phyloP scores from a whole-genome alignment of 495 filamentous ascomycete genomes.

The Neurospora intermedia region DNA sequence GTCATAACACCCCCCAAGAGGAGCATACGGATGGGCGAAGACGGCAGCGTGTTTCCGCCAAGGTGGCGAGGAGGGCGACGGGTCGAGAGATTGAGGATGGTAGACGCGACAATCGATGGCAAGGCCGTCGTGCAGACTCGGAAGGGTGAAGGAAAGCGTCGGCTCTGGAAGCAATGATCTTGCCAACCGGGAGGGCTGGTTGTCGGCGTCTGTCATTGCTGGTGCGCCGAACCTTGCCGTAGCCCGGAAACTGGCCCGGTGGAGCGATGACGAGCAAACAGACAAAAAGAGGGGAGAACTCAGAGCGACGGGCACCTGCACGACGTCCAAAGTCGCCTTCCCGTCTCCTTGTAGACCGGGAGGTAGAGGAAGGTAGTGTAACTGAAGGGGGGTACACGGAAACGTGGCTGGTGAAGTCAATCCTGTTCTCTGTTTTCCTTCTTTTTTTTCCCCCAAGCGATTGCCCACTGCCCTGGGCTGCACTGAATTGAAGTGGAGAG shows the following conservation, averaged over 20 bases:
- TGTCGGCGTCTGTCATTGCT: constrained; percentile 3
- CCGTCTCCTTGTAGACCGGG: too few species aligned
- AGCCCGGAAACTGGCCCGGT: neutral
- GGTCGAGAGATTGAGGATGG: constrained; percentile 42
- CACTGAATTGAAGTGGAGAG: neutral
- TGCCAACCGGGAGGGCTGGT: neutral
- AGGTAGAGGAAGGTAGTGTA: too few species aligned
- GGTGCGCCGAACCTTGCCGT: neutral
- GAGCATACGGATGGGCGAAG: constrained; percentile 84
- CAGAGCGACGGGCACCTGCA: neutral
- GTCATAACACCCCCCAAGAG: constrained; percentile 76
- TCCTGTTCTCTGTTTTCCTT: too few species aligned
- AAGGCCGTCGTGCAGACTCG: constrained; percentile 69
- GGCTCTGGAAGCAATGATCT: constrained; percentile 38
- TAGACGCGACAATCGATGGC: constrained; percentile 73
- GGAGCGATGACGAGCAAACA: neutral
- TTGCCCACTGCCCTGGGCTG: neutral
- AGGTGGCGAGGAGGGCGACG: constrained; percentile 14
- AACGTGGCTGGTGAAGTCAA: neutral
- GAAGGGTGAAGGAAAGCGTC: constrained; percentile 63
- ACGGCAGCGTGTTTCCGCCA: constrained; percentile 55
- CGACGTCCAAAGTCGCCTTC: neutral
- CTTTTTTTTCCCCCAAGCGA: too few species aligned
- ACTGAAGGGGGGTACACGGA: neutral
- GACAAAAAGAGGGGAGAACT: neutral